Percentiles rank a stretch among this genome's conserved stretches.
These are phyloP conservation scores for Claviceps citrina DNA, from an alignment of 2,329 filamentous ascomycete species.

Conservation along the genomic window DNA sequence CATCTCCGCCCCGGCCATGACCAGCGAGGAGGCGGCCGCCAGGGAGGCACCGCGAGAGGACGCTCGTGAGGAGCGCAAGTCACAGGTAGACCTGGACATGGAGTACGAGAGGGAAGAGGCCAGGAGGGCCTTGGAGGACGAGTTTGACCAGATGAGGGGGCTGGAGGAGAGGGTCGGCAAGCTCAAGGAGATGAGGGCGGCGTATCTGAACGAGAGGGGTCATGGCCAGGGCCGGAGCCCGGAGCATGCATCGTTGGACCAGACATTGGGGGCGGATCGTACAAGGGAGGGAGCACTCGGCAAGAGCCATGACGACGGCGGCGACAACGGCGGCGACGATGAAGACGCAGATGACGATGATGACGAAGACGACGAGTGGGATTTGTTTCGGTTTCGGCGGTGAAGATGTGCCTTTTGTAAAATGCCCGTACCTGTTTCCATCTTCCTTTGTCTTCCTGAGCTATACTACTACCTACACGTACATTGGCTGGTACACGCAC, in stretches of 20 bases:
- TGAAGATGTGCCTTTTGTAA: neutral
- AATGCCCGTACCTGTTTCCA: neutral
- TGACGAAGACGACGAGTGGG: conserved; percentile 38
- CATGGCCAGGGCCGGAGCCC: conserved; percentile 14
- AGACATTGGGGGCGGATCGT: neutral
- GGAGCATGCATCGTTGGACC: too few relatives aligned
- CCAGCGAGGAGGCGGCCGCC: conserved; percentile 44
- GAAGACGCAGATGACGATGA: conserved; percentile 37
- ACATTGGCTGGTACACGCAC: too few relatives aligned
- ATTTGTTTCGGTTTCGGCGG: conserved; percentile 37
- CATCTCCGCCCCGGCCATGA: conserved; percentile 54
- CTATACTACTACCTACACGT: too few relatives aligned
- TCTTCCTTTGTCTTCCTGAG: too few relatives aligned
- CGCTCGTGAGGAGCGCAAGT: conserved; percentile 37
- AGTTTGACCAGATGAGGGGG: conserved; percentile 72
- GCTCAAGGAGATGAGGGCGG: conserved; percentile 57
- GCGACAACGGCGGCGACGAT: conserved; percentile 27
- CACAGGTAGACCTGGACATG: conserved; percentile 37
- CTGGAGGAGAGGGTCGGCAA: conserved; percentile 55
- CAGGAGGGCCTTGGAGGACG: conserved; percentile 53
- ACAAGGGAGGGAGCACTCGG: conserved; percentile 5
- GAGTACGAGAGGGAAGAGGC: conserved; percentile 64
- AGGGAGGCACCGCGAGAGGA: conserved; percentile 22
- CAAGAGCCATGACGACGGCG: conserved; percentile 9
- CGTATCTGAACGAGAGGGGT: conserved; percentile 32